Base-by-base conservation (phyloP, 2,329 filamentous ascomycete genomes). In the Graphilbum ipis-grandicollis region DNA sequence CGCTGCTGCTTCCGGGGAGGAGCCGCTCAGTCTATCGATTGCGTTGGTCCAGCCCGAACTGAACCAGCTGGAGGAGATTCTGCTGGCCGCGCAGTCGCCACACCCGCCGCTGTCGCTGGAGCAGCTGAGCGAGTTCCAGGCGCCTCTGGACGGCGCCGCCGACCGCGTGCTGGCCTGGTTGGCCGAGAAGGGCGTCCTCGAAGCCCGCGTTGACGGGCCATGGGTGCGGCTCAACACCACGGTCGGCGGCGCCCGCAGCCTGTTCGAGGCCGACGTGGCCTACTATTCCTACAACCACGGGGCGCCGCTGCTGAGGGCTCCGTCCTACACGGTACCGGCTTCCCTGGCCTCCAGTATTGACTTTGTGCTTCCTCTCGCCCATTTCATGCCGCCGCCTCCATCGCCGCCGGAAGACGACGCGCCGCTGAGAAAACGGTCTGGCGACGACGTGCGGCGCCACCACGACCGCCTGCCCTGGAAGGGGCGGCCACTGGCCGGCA, bases 381-480 rank as follows among this genome's bases (percentile, higher is more conserved):
- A 67, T 51, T 68, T 68, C 39, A 60, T 66, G 57, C 51, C 54
- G 3, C 62, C n/a, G n/a, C n/a, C n/a, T n/a, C n/a, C 62, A 2
- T 36, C 15, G 18, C 33, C 28, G 33, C 23, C 37, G 12, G 33
- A 30, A 23, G 32, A 19, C n/a, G 38, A 33, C 31, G 38, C 35
- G n/a, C 31, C 38, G 37, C 41, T 42, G 12, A n/a, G 7, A 33
- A 35, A 33, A 9, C 26, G 26, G 5, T 28, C 12, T 13, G 32
- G 19, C 21, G 8, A 12, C 28, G 30, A 21, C 8, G 34, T 10
- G 19, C 19, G 21, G 22, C 21, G 15, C 21, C 17, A 31, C 15
- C 5, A 17, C n/a, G 6, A 23, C 21, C 21, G 6, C 10, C 5
- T 10, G 21, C 21, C 6, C 21, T 23, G 21, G 28, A 31, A 15